A percentile compares a stretch with the other conserved stretches of the same genome.
phyloP scores from a whole-genome alignment of 352 stramenopile genomes.

The Blastocystis sp. region DNA sequence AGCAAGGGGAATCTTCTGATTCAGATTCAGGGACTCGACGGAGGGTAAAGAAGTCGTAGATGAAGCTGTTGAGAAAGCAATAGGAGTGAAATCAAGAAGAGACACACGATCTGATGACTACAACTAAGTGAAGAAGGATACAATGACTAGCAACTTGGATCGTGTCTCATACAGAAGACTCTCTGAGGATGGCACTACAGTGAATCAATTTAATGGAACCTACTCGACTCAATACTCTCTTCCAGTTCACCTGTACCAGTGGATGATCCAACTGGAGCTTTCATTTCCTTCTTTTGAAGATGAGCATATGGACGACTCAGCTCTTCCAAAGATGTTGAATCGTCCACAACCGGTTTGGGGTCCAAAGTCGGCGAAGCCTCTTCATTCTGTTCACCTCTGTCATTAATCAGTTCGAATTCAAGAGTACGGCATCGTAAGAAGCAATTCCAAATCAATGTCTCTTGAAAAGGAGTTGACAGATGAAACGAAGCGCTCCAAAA shows the following conservation, averaged over 20 bases:
- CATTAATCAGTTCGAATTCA: not conserved
- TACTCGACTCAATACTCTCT: slow-evolving; percentile 16
- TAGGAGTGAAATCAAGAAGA: not conserved
- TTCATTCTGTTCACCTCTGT: not conserved
- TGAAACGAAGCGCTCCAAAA: not conserved
- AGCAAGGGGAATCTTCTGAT: slow-evolving; percentile 3
- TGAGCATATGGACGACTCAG: not conserved
- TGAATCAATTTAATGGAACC: not conserved
- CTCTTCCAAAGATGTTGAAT: not conserved
- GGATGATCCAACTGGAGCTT: not conserved
- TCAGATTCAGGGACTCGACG: not conserved
- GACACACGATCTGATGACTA: slow-evolving; percentile 21
- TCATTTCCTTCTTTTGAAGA: not conserved
- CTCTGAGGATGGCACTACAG: slow-evolving; percentile 26
- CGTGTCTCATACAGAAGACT: slow-evolving; percentile 10
- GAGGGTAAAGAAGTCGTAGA: slow-evolving; percentile 25
- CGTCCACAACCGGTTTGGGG: not conserved
- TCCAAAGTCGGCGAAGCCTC: not conserved
- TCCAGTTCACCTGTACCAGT: not conserved
- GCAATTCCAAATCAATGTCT: not conserved
- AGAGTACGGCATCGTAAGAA: not conserved
- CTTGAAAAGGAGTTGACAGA: not conserved
- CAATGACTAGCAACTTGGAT: not conserved
- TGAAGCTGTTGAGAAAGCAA: not conserved
- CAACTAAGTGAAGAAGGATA: not conserved